Conservation (phyloP, 345 rosid species). For the Aethionema arabicum region DNA sequence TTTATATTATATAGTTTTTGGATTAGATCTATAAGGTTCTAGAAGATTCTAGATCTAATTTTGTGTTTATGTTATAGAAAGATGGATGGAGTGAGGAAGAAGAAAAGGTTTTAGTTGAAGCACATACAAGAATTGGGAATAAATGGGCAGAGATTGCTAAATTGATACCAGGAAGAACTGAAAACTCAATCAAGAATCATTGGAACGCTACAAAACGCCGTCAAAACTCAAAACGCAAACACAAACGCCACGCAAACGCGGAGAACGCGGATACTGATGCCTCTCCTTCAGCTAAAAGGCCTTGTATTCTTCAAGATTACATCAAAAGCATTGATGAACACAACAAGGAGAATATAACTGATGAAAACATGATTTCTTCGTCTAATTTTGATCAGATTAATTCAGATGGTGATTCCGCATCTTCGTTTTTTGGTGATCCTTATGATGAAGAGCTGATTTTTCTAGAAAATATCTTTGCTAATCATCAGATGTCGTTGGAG, state of each 20-base stretch:
- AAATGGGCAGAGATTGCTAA: slow-evolving; percentile 97
- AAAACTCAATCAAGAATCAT: slow-evolving; percentile 88
- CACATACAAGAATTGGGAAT: slow-evolving; percentile 78
- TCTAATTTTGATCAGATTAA: slow-evolving; percentile 27
- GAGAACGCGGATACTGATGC: slow-evolving; percentile 16
- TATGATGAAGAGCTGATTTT: slow-evolving; percentile 68
- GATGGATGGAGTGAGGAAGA: slow-evolving; percentile 95
- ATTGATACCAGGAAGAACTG: slow-evolving; percentile 77
- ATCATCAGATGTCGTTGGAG: slow-evolving; percentile 34
- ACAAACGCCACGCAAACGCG: slow-evolving; percentile 39
- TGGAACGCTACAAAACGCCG: slow-evolving; percentile 93
- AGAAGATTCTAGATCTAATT: not conserved
- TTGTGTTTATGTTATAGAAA: slow-evolving; percentile 47
- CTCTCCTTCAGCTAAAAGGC: slow-evolving; percentile 38
- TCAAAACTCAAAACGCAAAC: slow-evolving; percentile 70
- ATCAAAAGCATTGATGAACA: slow-evolving; percentile 50
- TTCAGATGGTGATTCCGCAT: slow-evolving; percentile 35
- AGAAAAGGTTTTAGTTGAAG: slow-evolving; percentile 65
- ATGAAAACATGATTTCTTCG: slow-evolving; percentile 25
- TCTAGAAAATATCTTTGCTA: slow-evolving; percentile 60
- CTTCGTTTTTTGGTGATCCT: slow-evolving; percentile 47
- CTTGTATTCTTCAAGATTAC: slow-evolving; percentile 81
- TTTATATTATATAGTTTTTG: slow-evolving; percentile 14
- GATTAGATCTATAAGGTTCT: slow-evolving; percentile 21
- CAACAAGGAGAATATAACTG: slow-evolving; percentile 17